These are phyloP conservation scores for Globisporangium cederbergense DNA, from an alignment of 352 stramenopile genomes.

Conservation along the genomic window DNA sequence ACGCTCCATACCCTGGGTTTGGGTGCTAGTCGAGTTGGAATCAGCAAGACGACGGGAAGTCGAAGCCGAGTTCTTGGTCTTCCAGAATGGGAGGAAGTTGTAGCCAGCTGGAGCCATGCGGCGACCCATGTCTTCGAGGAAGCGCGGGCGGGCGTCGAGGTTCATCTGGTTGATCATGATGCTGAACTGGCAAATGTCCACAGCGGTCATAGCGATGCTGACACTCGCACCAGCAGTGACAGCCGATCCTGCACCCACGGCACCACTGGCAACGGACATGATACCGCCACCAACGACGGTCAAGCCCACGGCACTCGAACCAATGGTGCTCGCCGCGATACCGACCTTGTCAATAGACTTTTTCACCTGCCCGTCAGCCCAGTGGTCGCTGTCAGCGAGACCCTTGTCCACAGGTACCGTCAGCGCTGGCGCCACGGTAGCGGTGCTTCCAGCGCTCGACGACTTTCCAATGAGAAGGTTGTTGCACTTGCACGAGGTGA, in stretches of 20 bases:
- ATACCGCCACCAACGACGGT: constrained; percentile 55
- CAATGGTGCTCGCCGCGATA: constrained; percentile 50
- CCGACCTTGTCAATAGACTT: constrained; percentile 64
- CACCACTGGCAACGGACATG: constrained; percentile 58
- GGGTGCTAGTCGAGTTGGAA: constrained; percentile 18
- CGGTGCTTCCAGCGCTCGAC: constrained; percentile 18
- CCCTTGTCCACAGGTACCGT: constrained; percentile 54
- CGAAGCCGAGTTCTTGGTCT: constrained; percentile 20
- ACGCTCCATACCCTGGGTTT: constrained; percentile 76
- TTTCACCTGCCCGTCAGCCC: constrained; percentile 54
- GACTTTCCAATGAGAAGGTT: constrained; percentile 28
- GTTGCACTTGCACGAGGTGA: constrained; percentile 56
- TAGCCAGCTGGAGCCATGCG: constrained; percentile 62
- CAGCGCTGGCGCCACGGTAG: constrained; percentile 19
- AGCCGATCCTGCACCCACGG: constrained; percentile 52
- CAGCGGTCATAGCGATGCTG: constrained; percentile 61
- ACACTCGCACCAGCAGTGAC: constrained; percentile 59
- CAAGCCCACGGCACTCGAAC: constrained; percentile 51
- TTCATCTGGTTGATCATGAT: constrained; percentile 88
- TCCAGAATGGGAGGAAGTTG: constrained; percentile 65
- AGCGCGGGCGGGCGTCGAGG: constrained; percentile 61
- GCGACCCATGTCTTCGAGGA: constrained; percentile 77
- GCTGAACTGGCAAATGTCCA: constrained; percentile 79
- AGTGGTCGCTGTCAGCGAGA: constrained; percentile 60
- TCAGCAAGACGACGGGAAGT: constrained; percentile 30